Evolutionary conservation across 148 eudicot species (phyloP).

Genomic region (Vaccinium macrocarpon): DNA sequence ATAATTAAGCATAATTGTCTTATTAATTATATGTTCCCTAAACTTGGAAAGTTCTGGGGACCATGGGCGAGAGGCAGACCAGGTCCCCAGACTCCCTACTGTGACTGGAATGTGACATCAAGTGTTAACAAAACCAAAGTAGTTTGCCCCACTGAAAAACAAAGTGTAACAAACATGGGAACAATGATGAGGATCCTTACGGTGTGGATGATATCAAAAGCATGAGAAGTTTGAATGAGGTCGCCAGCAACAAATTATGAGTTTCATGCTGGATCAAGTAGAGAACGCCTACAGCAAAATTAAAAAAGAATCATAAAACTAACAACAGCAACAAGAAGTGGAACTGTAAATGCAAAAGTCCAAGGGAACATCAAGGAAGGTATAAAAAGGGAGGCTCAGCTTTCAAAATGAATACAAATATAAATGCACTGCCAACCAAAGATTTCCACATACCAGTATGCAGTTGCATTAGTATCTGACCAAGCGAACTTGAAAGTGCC

Average conservation of each 20-base stretch:
- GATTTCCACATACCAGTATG: constrained; percentile 58
- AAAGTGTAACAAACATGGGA: not conserved
- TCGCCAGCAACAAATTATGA: constrained; percentile 65
- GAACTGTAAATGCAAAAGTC: not conserved
- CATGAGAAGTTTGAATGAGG: constrained; percentile 70
- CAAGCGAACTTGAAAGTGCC: constrained; percentile 89
- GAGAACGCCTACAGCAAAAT: constrained; percentile 60
- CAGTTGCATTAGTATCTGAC: constrained; percentile 95
- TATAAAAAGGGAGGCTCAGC: not conserved
- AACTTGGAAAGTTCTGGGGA: constrained; percentile 1
- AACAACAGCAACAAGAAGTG: constrained; percentile 12
- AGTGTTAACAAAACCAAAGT: not conserved
- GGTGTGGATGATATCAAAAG: constrained; percentile 92
- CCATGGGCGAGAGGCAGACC: not conserved
- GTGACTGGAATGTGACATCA: not conserved
- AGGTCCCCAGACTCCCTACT: not conserved
- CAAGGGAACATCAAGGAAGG: not conserved
- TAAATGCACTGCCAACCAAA: not conserved
- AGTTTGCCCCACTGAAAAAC: not conserved
- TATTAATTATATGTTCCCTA: not conserved
- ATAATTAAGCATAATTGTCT: not conserved
- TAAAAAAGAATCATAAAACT: not conserved
- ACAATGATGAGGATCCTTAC: constrained; percentile 36
- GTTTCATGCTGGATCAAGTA: constrained; percentile 73
- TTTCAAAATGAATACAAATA: not conserved